Conservation (phyloP, 345 rosid genomes). For the Citrus cavaleriei region DNA sequence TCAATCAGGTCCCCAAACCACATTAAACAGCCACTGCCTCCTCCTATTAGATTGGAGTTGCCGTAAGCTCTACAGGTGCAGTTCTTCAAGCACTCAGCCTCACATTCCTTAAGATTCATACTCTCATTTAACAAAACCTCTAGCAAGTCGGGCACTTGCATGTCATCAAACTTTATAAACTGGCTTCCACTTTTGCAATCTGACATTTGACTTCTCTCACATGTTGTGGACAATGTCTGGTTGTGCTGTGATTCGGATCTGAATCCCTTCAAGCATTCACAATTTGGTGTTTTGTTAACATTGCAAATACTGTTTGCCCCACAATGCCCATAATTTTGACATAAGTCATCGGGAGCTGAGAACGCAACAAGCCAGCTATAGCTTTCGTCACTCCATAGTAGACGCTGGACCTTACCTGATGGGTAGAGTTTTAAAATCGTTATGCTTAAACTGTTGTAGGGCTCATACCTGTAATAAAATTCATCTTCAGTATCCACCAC, state of each 20-base stretch:
- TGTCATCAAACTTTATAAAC: background rate
- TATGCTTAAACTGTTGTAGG: background rate
- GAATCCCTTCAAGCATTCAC: conserved; percentile 28
- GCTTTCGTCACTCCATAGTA: conserved; percentile 12
- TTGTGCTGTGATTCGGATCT: conserved; percentile 16
- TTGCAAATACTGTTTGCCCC: conserved; percentile 23
- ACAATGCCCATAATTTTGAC: conserved; percentile 23
- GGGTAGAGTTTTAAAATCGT: background rate
- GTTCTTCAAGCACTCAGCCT: background rate
- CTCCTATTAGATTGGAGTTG: background rate
- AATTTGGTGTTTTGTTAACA: conserved; percentile 20
- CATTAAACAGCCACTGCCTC: background rate
- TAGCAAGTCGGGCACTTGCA: background rate
- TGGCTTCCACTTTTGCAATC: background rate
- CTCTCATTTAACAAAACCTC: background rate
- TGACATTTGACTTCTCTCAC: background rate
- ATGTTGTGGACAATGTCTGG: background rate
- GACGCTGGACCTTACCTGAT: background rate
- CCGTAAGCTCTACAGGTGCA: background rate
- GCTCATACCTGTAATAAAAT: conserved; percentile 19
- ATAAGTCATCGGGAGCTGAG: conserved; percentile 18
- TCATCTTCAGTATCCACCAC: conserved; percentile 2
- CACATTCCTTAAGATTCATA: conserved; percentile 10
- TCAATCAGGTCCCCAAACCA: background rate
- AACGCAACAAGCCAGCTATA: conserved; percentile 8